phyloP scores from a whole-genome alignment of 176 grass and related monocot species.

The Triticum aestivum region IWGSC_CS_RefSeq_v2.1 NC_057796.1:313729077-313729576 shows the following conservation, averaged over 20 bases:
- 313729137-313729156: not conserved
- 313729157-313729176: not conserved
- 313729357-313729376: not conserved
- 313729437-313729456: not conserved
- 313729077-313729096: not conserved
- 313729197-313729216: not conserved
- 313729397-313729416: not conserved
- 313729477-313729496: not conserved
- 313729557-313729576: not conserved
- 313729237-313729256: not conserved
- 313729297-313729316: not conserved
- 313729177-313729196: not conserved
- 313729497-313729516: not conserved
- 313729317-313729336: conserved; percentile 13
- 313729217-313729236: not conserved
- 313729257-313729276: not conserved
- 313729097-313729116: not conserved
- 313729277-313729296: not conserved
- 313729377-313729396: not conserved
- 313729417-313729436: not conserved
- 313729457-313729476: not conserved
- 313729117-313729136: not conserved
- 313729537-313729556: not conserved
- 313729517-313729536: not conserved
- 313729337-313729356: not conserved